Base-by-base conservation (phyloP, 140 eudicot genomes). In the Erigeron philadelphicus region DNA sequence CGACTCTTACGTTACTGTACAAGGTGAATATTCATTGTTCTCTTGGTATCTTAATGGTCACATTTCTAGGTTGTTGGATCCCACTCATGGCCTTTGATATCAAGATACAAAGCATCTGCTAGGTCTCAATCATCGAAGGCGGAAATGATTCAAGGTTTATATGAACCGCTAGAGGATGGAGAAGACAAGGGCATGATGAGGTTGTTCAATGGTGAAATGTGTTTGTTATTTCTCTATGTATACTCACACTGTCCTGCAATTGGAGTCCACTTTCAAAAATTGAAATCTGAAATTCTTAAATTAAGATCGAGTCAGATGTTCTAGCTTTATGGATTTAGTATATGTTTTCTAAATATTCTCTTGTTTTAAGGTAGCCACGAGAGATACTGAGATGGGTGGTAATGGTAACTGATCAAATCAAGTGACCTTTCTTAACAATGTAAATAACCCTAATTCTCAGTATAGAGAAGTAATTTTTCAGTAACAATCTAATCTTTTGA, bases 181-280 rank as follows among this genome's bases (percentile, higher is more conserved):
- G 69, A 77, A 15, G 98, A 89, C 80, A 87, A 76, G 74, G 98
- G 98, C 71, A 93, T 89, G 43, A 93, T 93, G 96, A 89, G 95
- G 98, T 90, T 60, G 21, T 69, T 63, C 31, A 3, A 11, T n/a
- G 43, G 23, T 52, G 44, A 13, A 50, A 46, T 38, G 19, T 0
- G 18, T 35, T n/a, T 55, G n/a, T 64, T 16, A 9, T 61, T 11
- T 62, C 7, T 62, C 8, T 31, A 9, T 41, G 9, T 38, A 3
- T 8, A 15, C 18, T 6, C 13, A 55, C 15, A 40, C 42, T 13
- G 65, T 9, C 53, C 11, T 3, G 11, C n/a, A 9, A 47, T 47
- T 47, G 11, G n/a, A 47, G 38, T 31, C 38, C 13, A 3, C n/a
- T 47, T 54, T 21, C 2, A 6, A 54, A 19, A 54, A 54, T 8